Evolutionary conservation across 495 filamentous ascomycete species (phyloP), one percentile per base, ranked within the genome.

Genomic region (Lasiosphaeria hispida): DNA sequence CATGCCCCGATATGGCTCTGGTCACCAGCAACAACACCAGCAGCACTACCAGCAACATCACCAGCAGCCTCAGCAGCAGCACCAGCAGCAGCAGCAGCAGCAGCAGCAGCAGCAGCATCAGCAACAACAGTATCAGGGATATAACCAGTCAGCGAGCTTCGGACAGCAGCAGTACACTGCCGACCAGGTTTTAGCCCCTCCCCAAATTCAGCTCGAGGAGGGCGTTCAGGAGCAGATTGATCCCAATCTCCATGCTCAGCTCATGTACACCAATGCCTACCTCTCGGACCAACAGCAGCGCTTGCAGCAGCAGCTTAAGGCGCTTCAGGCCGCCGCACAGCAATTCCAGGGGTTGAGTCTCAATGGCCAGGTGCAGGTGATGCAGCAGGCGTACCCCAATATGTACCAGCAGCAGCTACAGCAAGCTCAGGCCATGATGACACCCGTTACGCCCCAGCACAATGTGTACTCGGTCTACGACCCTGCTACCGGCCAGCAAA

Each of bases 251-350:
- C 90, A 92, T 60, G 87, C 89, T 53, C 89, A 94, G 69, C 73
- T 96, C 59, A 80, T 96, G 72, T 87, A 88, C 45, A 91, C 89
- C 67, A 92, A 94, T 63, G 71, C 91, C 48, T 92, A 92, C 60
- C 77, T 97, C 37, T 88, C 90, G 23, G 88, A 93, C 55, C 90
- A 95, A 70, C 91, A 96, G 71, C 89, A 94, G 73, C 86, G 87
- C 48, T 79, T 96, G 49, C 82, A 84, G 63, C 82, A 84, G 61
- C 83, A 85, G 65, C 69, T 85, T 40, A 69, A 75, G 23, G 77
- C 67, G 44, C 77, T 87, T 7, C 82, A 85, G 64, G 78, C 80
- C 18, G 79, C 83, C 41, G 82, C 83, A 38, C 80, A 92, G 74
- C 90, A 93, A 70, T 91, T 92, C 72, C 88, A 92, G 65, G 82